Base-by-base conservation (phyloP, 2,329 filamentous ascomycete genomes). In the Nemania bipapillata region DNA sequence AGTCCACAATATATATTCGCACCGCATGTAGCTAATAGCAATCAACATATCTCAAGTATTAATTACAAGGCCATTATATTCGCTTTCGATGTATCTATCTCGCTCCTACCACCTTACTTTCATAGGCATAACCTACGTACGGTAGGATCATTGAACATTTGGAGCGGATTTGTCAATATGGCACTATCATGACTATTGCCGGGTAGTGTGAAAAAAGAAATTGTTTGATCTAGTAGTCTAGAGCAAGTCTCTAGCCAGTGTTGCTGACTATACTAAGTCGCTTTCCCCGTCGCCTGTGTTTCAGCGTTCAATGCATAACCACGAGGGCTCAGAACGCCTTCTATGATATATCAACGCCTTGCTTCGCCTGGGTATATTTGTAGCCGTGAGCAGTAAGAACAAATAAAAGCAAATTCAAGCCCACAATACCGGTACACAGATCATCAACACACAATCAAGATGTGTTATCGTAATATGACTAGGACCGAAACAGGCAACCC, bases 401-500 rank as follows among this genome's bases (percentile, higher is more conserved):
- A 70, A 67, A 59, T 61, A 22, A 61, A 68, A 62, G 45, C 37
- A 68, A 49, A 66, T 37, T 54, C 32, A 65, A 70, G 45, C 49
- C 54, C n/a, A 26, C 53, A 47, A 50, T 53, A 17, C 50, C 22
- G 26, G 49, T 40, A 30, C 55, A 35, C 63, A 59, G 45, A 58
- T 63, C 35, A 42, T 62, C 32, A 50, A 60, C 28, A 22, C 40
- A 24, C 54, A 55, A n/a, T 40, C 26, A 37, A 30, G 54, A 17
- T 26, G 15, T n/a, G 20, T 47, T 15, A 54, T 24, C 22, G 17
- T 28, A 50, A 32, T 42, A 22, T 49, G 49, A 59, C 40, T 42
- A 2, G 50, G 24, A 35, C 54, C 11, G 26, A 26, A 45, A 20
- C 26, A 35, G 20, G 24, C 22, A 20, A 26, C 42, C 40, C 47